Conservation (phyloP, 352 stramenopile genomes). For the Globisporangium nagaii region DNA sequence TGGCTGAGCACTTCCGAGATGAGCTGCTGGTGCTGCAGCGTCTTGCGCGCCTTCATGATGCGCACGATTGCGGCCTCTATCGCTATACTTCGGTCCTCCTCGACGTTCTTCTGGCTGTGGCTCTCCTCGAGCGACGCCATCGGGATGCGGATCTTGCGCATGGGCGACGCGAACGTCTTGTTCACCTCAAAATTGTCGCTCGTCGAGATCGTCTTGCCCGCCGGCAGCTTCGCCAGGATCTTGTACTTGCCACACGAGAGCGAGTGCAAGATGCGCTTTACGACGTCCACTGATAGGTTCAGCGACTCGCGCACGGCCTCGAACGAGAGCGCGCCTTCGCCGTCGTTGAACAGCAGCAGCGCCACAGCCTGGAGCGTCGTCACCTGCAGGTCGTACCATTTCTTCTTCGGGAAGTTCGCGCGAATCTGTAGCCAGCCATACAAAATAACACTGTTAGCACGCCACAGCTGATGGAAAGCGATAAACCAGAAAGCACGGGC, state of each 20-base stretch:
- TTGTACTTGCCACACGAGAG: constrained; percentile 99
- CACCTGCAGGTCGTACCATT: constrained; percentile 97
- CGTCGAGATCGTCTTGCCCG: constrained; percentile 92
- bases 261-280: constrained; percentile 98
- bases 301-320: constrained; percentile 88
- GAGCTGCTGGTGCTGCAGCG: constrained; percentile 96
- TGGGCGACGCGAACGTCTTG: constrained; percentile 90
- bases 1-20: constrained; percentile 98
- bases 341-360: constrained; percentile 94
- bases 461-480: not conserved
- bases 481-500: not conserved
- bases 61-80: constrained; percentile 99
- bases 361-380: constrained; percentile 96
- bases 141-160: constrained; percentile 97
- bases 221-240: constrained; percentile 92
- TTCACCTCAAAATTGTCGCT: constrained; percentile 96
- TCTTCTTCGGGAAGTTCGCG: constrained; percentile 81
- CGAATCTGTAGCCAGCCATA: constrained; percentile 29
- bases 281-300: constrained; percentile 93
- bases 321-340: constrained; percentile 82
- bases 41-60: constrained; percentile 99
- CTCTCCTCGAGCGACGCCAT: constrained; percentile 98
- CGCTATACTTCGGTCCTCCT: constrained; percentile 95
- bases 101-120: constrained; percentile 97
- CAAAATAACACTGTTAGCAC: not conserved